Base-by-base conservation (phyloP, 371 early-diverging fungal genomes). In the Mortierella sp. region DNA sequence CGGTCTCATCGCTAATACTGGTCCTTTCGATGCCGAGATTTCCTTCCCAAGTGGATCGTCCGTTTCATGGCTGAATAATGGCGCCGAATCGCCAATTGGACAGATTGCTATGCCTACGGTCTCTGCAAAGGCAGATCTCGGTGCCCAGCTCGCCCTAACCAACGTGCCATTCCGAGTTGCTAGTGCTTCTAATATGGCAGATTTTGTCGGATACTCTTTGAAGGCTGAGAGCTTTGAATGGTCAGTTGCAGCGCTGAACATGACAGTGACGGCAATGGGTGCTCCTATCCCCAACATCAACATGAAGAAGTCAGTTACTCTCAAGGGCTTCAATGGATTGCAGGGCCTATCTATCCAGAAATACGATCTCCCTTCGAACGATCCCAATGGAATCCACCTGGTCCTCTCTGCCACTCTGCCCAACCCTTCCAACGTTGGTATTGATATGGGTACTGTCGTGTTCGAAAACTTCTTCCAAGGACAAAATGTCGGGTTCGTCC, bases 391-490 rank as follows among this genome's bases (percentile, higher is more conserved):
- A 79, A 87, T 88, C 56, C 80, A 83, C 9, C 70, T 88, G 21
- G 76, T 68, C 31, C 81, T 86, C 45, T 28, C 78, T 16, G 85
- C 88, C 13, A 69, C 79, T 8, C 82, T 88, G 56, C 71, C 67
- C 50, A 86, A 86, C 63, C 88, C 88, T 9, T 81, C 81, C 54
- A 86, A 85, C 67, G 78, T 88, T 39, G 88, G 88, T 54, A 84
- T 88, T 45, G 80, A 70, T 22, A 51, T 87, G 55, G 86, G 86
- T 45, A 83, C 84, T 55, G 79, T 85, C 43, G 77, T 66, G 60
- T 85, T 88, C 63, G 52, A 70, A 46, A 77, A 83, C 51, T 51
- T 78, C 44, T 79, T 80, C 68, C 57, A 82, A 43, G 83, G 81
- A 2, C 73, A 68, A 56, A 72, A 83, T 16, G 65, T 88, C 31